Percentiles rank a stretch among this genome's conserved stretches.
Evolutionary conservation across 1,139 yeast genomes (phyloP).

Genomic region (Nakaseomyces nivariensis): DNA sequence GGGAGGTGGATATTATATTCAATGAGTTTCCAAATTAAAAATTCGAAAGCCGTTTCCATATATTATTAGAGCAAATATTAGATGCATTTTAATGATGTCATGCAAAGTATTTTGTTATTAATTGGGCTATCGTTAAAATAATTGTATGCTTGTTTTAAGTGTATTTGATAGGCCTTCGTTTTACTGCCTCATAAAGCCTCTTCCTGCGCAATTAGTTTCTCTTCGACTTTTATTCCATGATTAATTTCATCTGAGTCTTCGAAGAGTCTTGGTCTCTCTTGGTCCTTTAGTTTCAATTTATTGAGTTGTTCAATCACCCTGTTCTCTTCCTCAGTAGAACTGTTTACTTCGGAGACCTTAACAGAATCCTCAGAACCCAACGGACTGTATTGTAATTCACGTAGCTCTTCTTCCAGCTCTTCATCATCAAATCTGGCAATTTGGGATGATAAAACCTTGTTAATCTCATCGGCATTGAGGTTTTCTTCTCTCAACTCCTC

Average conservation of each 20-base stretch:
- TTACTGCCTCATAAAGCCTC: neutral
- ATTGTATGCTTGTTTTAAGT: too few relatives aligned
- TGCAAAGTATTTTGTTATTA: too few relatives aligned
- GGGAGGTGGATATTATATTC: too few relatives aligned
- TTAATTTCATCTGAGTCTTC: neutral
- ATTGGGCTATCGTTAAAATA: too few relatives aligned
- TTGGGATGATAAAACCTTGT: constrained; percentile 15
- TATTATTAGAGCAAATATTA: too few relatives aligned
- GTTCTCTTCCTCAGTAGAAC: neutral
- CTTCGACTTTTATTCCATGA: neutral
- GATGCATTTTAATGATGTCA: too few relatives aligned
- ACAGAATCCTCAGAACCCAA: neutral
- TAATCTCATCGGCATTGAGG: constrained; percentile 30
- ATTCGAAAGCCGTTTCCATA: too few relatives aligned
- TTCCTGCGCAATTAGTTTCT: neutral
- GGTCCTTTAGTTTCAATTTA: neutral
- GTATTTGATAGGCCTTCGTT: too few relatives aligned
- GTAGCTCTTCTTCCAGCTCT: constrained; percentile 1
- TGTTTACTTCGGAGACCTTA: neutral
- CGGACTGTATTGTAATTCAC: neutral
- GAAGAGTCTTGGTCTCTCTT: neutral
- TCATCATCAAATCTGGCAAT: constrained; percentile 2
- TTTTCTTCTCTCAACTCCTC: constrained; percentile 37
- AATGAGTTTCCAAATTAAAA: too few relatives aligned
- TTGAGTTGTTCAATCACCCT: neutral